Conservation (phyloP, 2,329 filamentous ascomycete species). For the Sclerotinia spermophila region DNA sequence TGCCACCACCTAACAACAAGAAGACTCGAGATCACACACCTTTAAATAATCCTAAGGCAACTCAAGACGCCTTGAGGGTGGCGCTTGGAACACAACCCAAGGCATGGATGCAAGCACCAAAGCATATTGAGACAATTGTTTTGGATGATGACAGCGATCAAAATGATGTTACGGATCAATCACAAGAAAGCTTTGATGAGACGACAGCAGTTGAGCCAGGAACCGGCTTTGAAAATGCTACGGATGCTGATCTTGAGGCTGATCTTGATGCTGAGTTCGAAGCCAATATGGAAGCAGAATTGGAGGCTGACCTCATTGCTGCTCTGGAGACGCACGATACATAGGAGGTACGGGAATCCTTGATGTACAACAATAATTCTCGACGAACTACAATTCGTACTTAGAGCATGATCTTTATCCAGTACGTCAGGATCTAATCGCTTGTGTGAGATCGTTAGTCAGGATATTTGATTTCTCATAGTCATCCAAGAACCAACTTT, state of each 20-base stretch:
- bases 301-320: slow-evolving; percentile 3
- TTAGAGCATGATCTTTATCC: not conserved
- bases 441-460: not conserved
- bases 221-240: not conserved
- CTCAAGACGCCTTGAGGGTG: not conserved
- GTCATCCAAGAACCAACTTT: not conserved
- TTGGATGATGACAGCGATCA: slow-evolving; percentile 7
- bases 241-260: not conserved
- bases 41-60: not conserved
- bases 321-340: not conserved
- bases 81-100: not conserved
- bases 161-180: not conserved
- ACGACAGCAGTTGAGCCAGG: not conserved
- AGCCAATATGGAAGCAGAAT: not conserved
- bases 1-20: slow-evolving; percentile 1
- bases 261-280: not conserved
- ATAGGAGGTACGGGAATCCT: not conserved
- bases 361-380: not conserved
- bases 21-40: not conserved
- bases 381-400: not conserved
- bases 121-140: not conserved
- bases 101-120: slow-evolving; percentile 6
- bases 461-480: not conserved
- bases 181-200: not conserved
- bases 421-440: not conserved